Percentiles rank a stretch among this genome's conserved stretches.
These are phyloP conservation scores for Aspergillus floridensis DNA, from an alignment of 2,329 filamentous ascomycete genomes.

Conservation along the genomic window DNA sequence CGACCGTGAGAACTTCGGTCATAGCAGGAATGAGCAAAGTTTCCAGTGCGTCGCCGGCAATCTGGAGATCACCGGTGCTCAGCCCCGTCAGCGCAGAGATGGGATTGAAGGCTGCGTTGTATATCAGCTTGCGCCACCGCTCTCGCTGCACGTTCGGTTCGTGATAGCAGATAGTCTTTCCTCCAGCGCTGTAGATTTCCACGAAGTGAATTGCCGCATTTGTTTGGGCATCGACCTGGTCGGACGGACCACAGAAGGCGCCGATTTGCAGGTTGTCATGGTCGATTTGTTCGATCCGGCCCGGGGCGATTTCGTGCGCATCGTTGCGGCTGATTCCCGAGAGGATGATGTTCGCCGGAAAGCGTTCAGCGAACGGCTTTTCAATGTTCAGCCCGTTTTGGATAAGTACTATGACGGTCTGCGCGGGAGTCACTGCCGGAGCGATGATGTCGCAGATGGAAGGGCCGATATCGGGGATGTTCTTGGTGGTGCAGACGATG, in stretches of 20 bases:
- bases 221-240: neutral
- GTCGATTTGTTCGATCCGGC: slow-evolving; percentile 54
- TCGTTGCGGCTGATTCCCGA: slow-evolving; percentile 55
- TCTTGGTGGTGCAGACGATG: slow-evolving; percentile 60
- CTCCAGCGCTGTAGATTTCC: slow-evolving; percentile 47
- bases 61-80: slow-evolving; percentile 52
- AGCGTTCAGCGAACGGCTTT: slow-evolving; percentile 48
- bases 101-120: slow-evolving; percentile 53
- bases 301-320: slow-evolving; percentile 48
- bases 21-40: slow-evolving; percentile 54
- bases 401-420: slow-evolving; percentile 56
- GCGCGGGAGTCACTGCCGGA: slow-evolving; percentile 51
- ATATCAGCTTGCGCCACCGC: slow-evolving; percentile 46
- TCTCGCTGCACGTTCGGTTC: slow-evolving; percentile 30
- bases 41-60: slow-evolving; percentile 45
- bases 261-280: slow-evolving; percentile 52
- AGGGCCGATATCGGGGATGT: slow-evolving; percentile 55
- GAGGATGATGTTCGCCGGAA: slow-evolving; percentile 54
- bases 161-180: slow-evolving; percentile 45
- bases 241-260: slow-evolving; percentile 39
- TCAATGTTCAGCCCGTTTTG: slow-evolving; percentile 67
- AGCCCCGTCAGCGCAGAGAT: slow-evolving; percentile 52
- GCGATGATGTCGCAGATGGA: slow-evolving; percentile 49
- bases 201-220: slow-evolving; percentile 42
- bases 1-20: slow-evolving; percentile 44